Evolutionary conservation across 2,329 filamentous ascomycete genomes (phyloP), one percentile per base, ranked within the genome.

Genomic region (Cladosporium phlei): DNA sequence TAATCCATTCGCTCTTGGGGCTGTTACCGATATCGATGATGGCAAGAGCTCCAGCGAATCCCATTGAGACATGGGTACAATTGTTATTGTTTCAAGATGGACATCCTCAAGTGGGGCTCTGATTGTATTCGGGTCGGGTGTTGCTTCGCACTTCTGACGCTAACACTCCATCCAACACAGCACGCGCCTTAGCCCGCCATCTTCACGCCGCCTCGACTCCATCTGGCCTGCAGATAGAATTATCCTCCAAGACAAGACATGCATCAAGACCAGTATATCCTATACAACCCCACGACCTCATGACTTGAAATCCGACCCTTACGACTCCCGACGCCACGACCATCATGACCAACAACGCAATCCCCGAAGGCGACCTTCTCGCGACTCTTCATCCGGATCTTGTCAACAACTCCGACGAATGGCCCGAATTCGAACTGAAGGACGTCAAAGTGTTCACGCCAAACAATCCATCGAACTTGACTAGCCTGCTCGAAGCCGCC

Each of bases 401-500:
- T 9, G 53, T 59, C 8, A 52, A 60, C 10, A 69, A 79, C 55
- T 55, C 51, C 32, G 59, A 65, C 52, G 66, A 79, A 12, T 85
- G 79, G 73, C 78, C 81, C 3, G 74, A 74, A 38, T 86, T 85
- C 59, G 69, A 78, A 5, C 69, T 88, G 32, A 70, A 61, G 39
- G 74, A 86, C 58, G 82, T 77, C 28, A 71, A 77, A 14, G 73
- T 87, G n/a, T 50, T 55, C 32, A 35, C 51, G 6, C 50, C 50
- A 2, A 51, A 48, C n/a, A 34, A 55, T 22, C 42, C 48, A 14
- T 14, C 21, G 5, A 45, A 58, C 28, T 61, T 78, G 3, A 77
- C 75, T 21, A 85, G 78, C 57, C 73, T 85, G 4, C 71, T 88
- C 3, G 64, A 78, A 37, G 79, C 83, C 2, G 75, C 78, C 54